A percentile compares a stretch with the other conserved stretches of the same genome.
Evolutionary conservation across 805 yeast species (phyloP).

Genomic region (Saturnispora kantuleensis): DNA sequence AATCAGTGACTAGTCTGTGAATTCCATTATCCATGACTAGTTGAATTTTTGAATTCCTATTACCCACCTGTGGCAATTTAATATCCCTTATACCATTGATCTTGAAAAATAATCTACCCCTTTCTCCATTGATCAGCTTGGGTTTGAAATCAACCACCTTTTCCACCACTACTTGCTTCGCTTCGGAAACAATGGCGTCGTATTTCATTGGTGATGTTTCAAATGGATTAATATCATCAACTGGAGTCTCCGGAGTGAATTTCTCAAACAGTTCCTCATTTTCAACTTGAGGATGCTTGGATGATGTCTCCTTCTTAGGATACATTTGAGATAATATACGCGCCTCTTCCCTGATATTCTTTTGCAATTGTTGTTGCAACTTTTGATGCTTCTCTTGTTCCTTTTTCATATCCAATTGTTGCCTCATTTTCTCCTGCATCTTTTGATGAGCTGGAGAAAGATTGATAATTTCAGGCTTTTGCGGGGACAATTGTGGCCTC

Average conservation of each 20-base stretch:
- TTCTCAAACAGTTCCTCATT: not conserved
- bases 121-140: slow-evolving; percentile 22
- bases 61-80: slow-evolving; percentile 36
- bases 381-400: slow-evolving; percentile 9
- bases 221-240: slow-evolving; percentile 9
- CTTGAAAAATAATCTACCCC: slow-evolving; percentile 46
- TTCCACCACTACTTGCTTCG: slow-evolving; percentile 6
- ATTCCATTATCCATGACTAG: slow-evolving; percentile 69
- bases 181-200: not conserved
- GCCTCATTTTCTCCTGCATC: slow-evolving; percentile 12
- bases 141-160: slow-evolving; percentile 3
- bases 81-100: slow-evolving; percentile 38
- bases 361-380: slow-evolving; percentile 8
- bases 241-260: not conserved
- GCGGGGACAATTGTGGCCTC: slow-evolving; percentile 5
- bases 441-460: slow-evolving; percentile 13
- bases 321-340: slow-evolving; percentile 4
- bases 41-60: slow-evolving; percentile 39
- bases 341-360: slow-evolving; percentile 12
- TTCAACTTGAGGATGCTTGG: not conserved
- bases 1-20: slow-evolving; percentile 58
- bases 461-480: not conserved
- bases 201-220: slow-evolving; percentile 5
- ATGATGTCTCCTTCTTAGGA: slow-evolving; percentile 1
- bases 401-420: slow-evolving; percentile 9